phyloP scores from a whole-genome alignment of 2,329 filamentous ascomycete genomes.

The Fusarium pseudoanthophilum region DNA sequence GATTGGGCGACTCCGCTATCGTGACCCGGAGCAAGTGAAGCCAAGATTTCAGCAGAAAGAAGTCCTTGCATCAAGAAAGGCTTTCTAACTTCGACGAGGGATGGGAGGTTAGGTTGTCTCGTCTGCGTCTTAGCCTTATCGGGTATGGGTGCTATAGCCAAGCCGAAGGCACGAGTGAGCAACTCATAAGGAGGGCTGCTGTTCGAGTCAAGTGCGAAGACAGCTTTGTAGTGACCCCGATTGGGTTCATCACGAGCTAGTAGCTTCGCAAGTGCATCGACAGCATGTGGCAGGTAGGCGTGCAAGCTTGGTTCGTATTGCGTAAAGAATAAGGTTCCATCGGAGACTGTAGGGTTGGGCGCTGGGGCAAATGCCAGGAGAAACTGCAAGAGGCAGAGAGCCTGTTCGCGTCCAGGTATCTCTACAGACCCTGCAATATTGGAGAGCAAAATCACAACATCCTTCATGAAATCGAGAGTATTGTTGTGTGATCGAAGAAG shows the following conservation, averaged over 20 bases:
- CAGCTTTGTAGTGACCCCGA: conserved; percentile 80
- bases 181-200: conserved; percentile 78
- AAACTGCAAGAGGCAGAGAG: conserved; percentile 86
- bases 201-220: conserved; percentile 79
- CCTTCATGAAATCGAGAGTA: conserved; percentile 97
- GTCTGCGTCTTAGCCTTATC: conserved; percentile 66
- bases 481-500: conserved; percentile 84
- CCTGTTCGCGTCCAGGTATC: conserved; percentile 87
- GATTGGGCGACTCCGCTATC: conserved; percentile 77
- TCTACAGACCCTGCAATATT: conserved; percentile 86
- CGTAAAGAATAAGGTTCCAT: conserved; percentile 77
- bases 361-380: conserved; percentile 88
- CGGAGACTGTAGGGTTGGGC: conserved; percentile 70
- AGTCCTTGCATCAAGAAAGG: conserved; percentile 92
- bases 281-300: conserved; percentile 86
- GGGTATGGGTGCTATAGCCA: conserved; percentile 87
- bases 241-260: conserved; percentile 95
- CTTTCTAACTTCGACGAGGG: conserved; percentile 83
- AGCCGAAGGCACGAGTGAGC: conserved; percentile 84
- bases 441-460: conserved; percentile 87
- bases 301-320: conserved; percentile 84
- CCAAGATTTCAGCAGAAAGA: conserved; percentile 87
- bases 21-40: conserved; percentile 76
- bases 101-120: conserved; percentile 68
- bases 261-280: conserved; percentile 91